A percentile compares a stretch with the other conserved stretches of the same genome.
These are phyloP conservation scores for Choiromyces venosus DNA, from an alignment of 495 filamentous ascomycete species.

Conservation along the genomic window DNA sequence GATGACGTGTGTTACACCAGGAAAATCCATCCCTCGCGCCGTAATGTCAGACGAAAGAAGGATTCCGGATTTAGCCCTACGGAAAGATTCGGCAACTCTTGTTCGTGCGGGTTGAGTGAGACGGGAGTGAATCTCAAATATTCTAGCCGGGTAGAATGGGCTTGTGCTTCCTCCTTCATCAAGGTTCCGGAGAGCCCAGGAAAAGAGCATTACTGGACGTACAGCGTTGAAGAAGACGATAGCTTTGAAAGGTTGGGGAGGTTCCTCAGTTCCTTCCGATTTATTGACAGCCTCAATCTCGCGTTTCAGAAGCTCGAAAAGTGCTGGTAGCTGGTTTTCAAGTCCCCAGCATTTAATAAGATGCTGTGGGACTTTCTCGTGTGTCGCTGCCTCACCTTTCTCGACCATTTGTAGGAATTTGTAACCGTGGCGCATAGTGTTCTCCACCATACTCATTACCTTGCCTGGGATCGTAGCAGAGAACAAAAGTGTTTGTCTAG, in stretches of 20 bases:
- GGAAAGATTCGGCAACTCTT: constrained; percentile 64
- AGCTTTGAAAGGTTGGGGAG: constrained; percentile 73
- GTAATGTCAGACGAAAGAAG: constrained; percentile 92
- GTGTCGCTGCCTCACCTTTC: constrained; percentile 74
- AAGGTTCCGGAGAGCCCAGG: constrained; percentile 56
- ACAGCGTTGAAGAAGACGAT: constrained; percentile 86
- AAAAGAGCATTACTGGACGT: constrained; percentile 59
- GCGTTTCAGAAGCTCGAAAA: constrained; percentile 66
- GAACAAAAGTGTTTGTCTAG: constrained; percentile 85
- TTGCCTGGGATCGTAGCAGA: constrained; percentile 85
- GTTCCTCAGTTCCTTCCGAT: constrained; percentile 35
- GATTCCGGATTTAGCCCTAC: constrained; percentile 57
- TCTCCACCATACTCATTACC: constrained; percentile 70
- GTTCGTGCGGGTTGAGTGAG: constrained; percentile 67
- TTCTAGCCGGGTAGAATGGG: constrained; percentile 47
- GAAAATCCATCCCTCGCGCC: constrained; percentile 95
- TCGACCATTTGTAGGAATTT: constrained; percentile 77
- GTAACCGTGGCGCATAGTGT: constrained; percentile 65
- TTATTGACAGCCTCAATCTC: constrained; percentile 8
- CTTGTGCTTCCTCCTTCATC: constrained; percentile 37
- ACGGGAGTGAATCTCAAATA: constrained; percentile 72
- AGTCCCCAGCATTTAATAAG: constrained; percentile 58
- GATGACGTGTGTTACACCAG: constrained; percentile 83
- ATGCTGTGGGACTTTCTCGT: constrained; percentile 75
- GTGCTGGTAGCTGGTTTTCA: constrained; percentile 69